These are phyloP conservation scores for Lotus japonicus DNA, from an alignment of 306 rosid species.

Conservation along the genomic window DNA sequence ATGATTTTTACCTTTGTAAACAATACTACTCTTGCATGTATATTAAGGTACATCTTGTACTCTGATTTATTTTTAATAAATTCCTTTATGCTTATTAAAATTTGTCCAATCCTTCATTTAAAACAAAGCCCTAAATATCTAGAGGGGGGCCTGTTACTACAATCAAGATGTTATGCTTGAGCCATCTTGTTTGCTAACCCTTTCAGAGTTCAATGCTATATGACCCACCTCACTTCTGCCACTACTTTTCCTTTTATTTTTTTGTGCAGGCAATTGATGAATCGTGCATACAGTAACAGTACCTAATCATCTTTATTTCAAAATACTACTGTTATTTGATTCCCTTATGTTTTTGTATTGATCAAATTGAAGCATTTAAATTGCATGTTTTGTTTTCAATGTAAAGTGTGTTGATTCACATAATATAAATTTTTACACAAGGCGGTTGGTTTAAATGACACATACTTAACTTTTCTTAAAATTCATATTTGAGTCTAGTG, in stretches of 20 bases:
- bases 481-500: no score
- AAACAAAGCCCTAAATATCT: background rate
- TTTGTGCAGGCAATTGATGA: background rate
- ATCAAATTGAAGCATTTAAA: no score
- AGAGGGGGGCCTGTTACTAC: conserved; percentile 29
- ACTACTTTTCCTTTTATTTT: background rate
- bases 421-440: no score
- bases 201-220: conserved; percentile 5
- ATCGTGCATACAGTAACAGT: conserved; percentile 4
- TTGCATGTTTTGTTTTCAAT: no score
- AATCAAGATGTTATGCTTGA: conserved; percentile 23
- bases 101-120: background rate
- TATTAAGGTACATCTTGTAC: no score
- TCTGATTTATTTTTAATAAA: background rate
- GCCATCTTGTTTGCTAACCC: conserved; percentile 25
- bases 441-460: no score
- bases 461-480: no score
- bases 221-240: conserved; percentile 27
- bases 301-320: conserved; percentile 13
- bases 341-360: background rate
- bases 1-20: no score
- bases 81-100: background rate
- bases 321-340: background rate
- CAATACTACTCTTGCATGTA: no score
- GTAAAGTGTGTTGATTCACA: no score